phyloP scores from a whole-genome alignment of 2,329 filamentous ascomycete species.

The Stagonosporopsis vannaccii region DNA sequence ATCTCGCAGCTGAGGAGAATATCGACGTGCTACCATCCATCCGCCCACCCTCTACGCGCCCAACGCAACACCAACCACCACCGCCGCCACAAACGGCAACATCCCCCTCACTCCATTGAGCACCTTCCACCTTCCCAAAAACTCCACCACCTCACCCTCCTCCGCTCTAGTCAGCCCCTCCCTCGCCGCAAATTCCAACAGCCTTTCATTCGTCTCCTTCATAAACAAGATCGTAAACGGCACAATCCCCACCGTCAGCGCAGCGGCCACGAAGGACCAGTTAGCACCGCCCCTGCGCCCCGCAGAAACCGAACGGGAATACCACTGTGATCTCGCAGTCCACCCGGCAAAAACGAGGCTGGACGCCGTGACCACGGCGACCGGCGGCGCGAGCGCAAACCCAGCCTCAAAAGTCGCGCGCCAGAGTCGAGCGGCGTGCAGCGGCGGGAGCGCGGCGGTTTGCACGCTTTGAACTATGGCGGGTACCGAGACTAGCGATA shows the following conservation, averaged over 20 bases:
- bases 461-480: neutral
- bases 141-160: neutral
- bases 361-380: neutral
- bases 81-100: slow-evolving; percentile 9
- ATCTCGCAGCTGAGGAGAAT: too few relatives aligned
- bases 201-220: neutral
- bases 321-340: neutral
- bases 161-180: neutral
- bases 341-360: neutral
- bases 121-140: neutral
- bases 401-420: neutral
- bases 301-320: too few relatives aligned
- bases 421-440: neutral
- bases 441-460: neutral
- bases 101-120: slow-evolving; percentile 4
- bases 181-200: slow-evolving; percentile 1
- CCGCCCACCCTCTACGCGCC: too few relatives aligned
- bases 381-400: neutral
- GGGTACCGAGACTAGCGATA: neutral
- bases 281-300: neutral
- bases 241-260: neutral
- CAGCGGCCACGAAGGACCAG: neutral
- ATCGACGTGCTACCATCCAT: too few relatives aligned
- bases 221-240: slow-evolving; percentile 6
- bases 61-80: too few relatives aligned